Conservation (phyloP, 495 filamentous ascomycete species). For the Annulohypoxylon moriforme region DNA sequence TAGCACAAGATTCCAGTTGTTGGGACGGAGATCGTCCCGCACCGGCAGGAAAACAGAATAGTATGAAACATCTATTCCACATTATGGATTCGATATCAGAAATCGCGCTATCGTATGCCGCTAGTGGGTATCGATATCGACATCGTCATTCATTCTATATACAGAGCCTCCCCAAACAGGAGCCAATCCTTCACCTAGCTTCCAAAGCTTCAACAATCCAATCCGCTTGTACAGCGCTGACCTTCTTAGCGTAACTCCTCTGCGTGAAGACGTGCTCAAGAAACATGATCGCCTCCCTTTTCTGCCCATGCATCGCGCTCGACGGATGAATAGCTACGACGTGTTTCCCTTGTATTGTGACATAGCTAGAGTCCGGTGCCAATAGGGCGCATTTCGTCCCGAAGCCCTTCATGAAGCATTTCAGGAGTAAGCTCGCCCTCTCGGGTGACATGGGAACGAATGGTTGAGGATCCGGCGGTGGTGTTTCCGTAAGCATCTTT, state of each 20-base stretch:
- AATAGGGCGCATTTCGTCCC: constrained; percentile 83
- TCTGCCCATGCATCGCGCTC: constrained; percentile 85
- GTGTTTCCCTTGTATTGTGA: constrained; percentile 84
- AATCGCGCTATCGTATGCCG: not conserved
- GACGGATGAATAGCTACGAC: constrained; percentile 89
- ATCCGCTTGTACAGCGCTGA: constrained; percentile 85
- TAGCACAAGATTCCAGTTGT: no score
- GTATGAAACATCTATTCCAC: no score
- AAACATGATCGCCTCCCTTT: constrained; percentile 94
- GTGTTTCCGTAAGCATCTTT: constrained; percentile 56
- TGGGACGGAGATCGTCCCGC: no score
- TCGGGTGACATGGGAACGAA: constrained; percentile 63
- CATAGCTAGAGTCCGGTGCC: constrained; percentile 85
- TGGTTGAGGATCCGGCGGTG: constrained; percentile 60
- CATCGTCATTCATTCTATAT: not conserved
- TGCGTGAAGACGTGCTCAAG: constrained; percentile 95
- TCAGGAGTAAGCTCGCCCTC: constrained; percentile 69
- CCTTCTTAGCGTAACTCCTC: constrained; percentile 88
- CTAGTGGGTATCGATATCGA: not conserved
- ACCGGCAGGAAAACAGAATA: no score
- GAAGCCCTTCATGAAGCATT: constrained; percentile 86
- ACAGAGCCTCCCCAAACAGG: not conserved
- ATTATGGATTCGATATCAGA: not conserved
- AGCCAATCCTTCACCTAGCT: constrained; percentile 21
- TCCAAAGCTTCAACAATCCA: constrained; percentile 83